Base-by-base conservation (phyloP, 306 rosid species). In the Quercus aquifolioides region DNA sequence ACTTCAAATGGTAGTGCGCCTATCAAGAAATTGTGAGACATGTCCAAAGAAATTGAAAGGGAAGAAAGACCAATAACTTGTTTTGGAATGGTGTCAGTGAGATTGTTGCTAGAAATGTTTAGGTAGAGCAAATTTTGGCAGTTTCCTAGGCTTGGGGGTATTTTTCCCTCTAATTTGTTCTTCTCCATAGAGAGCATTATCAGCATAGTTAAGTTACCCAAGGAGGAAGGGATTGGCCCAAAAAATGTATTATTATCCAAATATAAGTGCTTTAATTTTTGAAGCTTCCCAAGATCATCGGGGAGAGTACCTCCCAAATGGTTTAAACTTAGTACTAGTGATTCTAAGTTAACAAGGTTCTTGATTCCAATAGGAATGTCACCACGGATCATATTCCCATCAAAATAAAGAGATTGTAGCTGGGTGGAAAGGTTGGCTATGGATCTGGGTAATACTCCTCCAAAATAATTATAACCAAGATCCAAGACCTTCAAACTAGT, bases 1-100 rank as follows among this genome's bases (percentile, higher is more conserved):
- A 87, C 84, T 65, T 85, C 88, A 74, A 9, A 20, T 0, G 90
- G 88, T n/a, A 87, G 7, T 8, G 83, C 59, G 51, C 88, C 88
- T n/a, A 72, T 70, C 38, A 87, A 28, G 49, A 49, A 21, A 76
- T 87, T 84, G 25, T 80, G 46, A 74, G 90, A 87, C 64, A 80
- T 73, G 15, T 71, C 81, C 26, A 87, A 82, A 73, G 76, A 85
- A 20, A 87, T 72, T 28, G 83, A 30, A 9, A 87, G 78, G 49
- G 85, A 85, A 74, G 90, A 74, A 69, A 82, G 70, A n/a, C 85
- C 21, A 33, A 85, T 9, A 15, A 84, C 82, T 69, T 82, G 76
- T 67, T 28, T 78, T 43, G 87, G 90, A 64, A 82, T 79, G 13
- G 69, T 58, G 76, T 79, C 85, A 74, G 55, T 87, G 54, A 82